Evolutionary conservation across 2,329 filamentous ascomycete species (phyloP), one percentile per base, ranked within the genome.

Genomic region (Fusarium praegraminearum): DNA sequence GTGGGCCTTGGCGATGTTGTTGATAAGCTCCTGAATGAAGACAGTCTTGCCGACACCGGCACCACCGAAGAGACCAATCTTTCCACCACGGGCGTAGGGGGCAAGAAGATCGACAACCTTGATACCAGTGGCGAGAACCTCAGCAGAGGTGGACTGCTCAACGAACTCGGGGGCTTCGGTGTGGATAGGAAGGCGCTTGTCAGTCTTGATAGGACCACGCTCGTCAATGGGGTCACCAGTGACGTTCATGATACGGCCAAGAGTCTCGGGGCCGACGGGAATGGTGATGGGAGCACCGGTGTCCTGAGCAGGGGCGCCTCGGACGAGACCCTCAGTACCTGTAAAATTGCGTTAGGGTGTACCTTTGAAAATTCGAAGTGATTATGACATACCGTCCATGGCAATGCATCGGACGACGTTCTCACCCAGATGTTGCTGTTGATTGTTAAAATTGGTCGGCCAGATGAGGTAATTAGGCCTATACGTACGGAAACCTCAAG

Each of bases 41-140:
- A 99, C 96, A 83, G 96, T 99, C 92, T 99, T 99, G 85, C 96
- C 96, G 89, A 99, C 96, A 97, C 96, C 96, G 79, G 96, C 96
- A 95, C 96, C 96, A 87, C 96, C 96, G 87, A 99, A 99, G 78
- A 99, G 94, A 93, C 96, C 96, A 90, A 99, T 99, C 92, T 99
- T 99, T 91, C 96, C 96, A 93, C 96, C 96, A 97, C 96, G 96
- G 83, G 96, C 96, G 85, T 99, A 99, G 80, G 96, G 96, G 79
- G 96, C 96, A 80, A 99, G 91, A 76, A 99, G 90, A 84, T 99
- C 96, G 86, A 99, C 96, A 84, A 99, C 96, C 92, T 99, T 99
- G 90, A 99, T 99, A 91, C 96, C 96, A 77, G 96, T 99, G 79
- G 97, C 93, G 77, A 99, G 90, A 84, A 99, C 91, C 87, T 99